Evolutionary conservation across 768 basidiomycete genomes (phyloP).

Genomic region (Auricularia sp.): DNA sequence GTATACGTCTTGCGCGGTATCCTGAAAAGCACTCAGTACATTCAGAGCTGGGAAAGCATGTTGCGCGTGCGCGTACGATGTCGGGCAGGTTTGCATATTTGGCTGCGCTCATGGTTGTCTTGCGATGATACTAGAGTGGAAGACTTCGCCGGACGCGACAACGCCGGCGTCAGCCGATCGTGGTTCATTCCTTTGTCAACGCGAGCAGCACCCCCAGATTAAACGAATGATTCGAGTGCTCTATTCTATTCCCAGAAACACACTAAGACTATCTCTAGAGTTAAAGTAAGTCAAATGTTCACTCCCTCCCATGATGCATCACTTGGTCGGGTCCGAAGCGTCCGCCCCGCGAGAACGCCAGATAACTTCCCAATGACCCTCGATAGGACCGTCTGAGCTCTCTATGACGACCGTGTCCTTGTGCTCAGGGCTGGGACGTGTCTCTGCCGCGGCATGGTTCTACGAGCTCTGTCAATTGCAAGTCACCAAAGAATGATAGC

Average conservation of each 20-base stretch:
- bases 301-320: not conserved
- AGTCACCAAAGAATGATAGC: not conserved
- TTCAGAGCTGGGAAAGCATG: too few species aligned
- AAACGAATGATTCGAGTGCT: not conserved
- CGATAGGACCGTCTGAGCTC: not conserved
- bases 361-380: conserved; percentile 1
- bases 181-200: not conserved
- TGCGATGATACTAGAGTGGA: not conserved
- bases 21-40: conserved; percentile 35
- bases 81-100: conserved; percentile 90
- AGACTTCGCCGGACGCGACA: not conserved
- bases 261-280: too few species aligned
- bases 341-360: not conserved
- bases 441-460: not conserved
- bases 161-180: not conserved
- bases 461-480: not conserved
- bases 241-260: not conserved
- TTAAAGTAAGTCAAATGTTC: not conserved
- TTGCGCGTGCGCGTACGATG: conserved; percentile 48
- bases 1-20: conserved; percentile 85
- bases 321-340: not conserved
- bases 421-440: not conserved
- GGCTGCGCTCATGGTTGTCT: conserved; percentile 42
- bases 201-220: too few species aligned
- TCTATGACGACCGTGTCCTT: not conserved